A percentile compares a stretch with the other conserved stretches of the same genome.
Conservation (phyloP, 192 early-diverging fungal species). For the Mortierella alpina region DNA sequence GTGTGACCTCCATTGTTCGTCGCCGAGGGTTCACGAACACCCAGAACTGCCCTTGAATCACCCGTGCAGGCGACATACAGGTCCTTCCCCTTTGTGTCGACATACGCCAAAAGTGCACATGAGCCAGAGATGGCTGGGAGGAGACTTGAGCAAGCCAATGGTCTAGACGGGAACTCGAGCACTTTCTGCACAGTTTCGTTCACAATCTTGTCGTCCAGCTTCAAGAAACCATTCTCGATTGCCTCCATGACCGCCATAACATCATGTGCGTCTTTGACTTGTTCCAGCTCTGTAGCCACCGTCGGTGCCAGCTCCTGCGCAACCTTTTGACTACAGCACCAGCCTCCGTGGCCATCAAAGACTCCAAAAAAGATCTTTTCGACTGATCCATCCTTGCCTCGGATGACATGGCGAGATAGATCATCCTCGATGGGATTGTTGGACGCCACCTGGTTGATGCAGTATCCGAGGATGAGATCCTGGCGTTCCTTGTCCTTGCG, state of each 20-base stretch:
- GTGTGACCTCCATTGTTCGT: slow-evolving; percentile 8
- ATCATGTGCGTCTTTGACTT: slow-evolving; percentile 28
- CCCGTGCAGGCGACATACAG: slow-evolving; percentile 66
- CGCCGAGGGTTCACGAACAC: slow-evolving; percentile 28
- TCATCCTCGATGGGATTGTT: slow-evolving; percentile 67
- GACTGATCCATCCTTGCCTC: slow-evolving; percentile 33
- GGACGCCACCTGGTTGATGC: slow-evolving; percentile 60
- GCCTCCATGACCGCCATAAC: slow-evolving; percentile 54
- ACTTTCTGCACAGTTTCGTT: slow-evolving; percentile 53
- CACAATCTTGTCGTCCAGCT: slow-evolving; percentile 62
- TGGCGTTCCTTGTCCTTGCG: slow-evolving; percentile 9
- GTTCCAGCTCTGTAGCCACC: slow-evolving; percentile 56
- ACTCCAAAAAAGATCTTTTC: slow-evolving; percentile 62
- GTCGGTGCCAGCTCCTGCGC: slow-evolving; percentile 57
- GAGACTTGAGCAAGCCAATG: slow-evolving; percentile 31
- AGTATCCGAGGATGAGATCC: slow-evolving; percentile 52
- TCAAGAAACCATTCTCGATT: slow-evolving; percentile 58
- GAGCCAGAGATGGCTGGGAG: slow-evolving; percentile 62
- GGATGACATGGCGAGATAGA: slow-evolving; percentile 51
- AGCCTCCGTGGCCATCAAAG: slow-evolving; percentile 68
- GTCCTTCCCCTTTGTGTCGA: slow-evolving; percentile 57
- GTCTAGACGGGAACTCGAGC: slow-evolving; percentile 50
- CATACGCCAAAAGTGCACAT: slow-evolving; percentile 65
- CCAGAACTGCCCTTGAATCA: slow-evolving; percentile 65
- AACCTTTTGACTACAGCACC: slow-evolving; percentile 59